These are phyloP conservation scores for Ophiostoma pallidulum DNA, from an alignment of 2,329 filamentous ascomycete genomes.

Conservation along the genomic window DNA sequence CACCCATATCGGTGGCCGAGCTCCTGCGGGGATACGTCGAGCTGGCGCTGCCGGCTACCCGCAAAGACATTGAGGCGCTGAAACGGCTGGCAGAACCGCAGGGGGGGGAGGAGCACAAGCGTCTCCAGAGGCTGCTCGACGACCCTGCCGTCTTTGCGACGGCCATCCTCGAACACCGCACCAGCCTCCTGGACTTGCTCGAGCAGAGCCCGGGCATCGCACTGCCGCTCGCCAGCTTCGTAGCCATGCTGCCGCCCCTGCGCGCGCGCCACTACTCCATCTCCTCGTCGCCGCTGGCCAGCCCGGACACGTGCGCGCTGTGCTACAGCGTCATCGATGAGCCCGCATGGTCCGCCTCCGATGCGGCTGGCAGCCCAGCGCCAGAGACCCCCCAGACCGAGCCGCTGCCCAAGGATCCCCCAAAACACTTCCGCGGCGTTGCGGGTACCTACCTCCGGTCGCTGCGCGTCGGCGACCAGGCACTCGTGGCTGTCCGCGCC, in stretches of 20 bases:
- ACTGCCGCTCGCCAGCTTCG: constrained; percentile 48
- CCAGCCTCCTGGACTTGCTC: constrained; percentile 47
- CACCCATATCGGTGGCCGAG: constrained; percentile 50
- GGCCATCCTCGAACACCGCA: not conserved
- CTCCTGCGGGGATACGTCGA: constrained; percentile 63
- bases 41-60: constrained; percentile 57
- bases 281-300: constrained; percentile 59
- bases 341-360: constrained; percentile 46
- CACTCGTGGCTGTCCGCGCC: constrained; percentile 41
- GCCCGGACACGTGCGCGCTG: constrained; percentile 39
- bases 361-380: no score
- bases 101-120: no score
- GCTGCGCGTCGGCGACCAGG: constrained; percentile 38
- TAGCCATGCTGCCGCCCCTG: constrained; percentile 58
- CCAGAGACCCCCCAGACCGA: not conserved
- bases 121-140: constrained; percentile 4
- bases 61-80: constrained; percentile 32
- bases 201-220: constrained; percentile 44
- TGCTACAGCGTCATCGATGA: constrained; percentile 58
- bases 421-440: constrained; percentile 40
- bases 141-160: not conserved
- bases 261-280: constrained; percentile 45
- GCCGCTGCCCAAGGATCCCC: not conserved
- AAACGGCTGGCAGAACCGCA: constrained; percentile 37
- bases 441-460: constrained; percentile 49